Conservation (phyloP, 2,329 filamentous ascomycete genomes). For the Curvularia lunata region DNA sequence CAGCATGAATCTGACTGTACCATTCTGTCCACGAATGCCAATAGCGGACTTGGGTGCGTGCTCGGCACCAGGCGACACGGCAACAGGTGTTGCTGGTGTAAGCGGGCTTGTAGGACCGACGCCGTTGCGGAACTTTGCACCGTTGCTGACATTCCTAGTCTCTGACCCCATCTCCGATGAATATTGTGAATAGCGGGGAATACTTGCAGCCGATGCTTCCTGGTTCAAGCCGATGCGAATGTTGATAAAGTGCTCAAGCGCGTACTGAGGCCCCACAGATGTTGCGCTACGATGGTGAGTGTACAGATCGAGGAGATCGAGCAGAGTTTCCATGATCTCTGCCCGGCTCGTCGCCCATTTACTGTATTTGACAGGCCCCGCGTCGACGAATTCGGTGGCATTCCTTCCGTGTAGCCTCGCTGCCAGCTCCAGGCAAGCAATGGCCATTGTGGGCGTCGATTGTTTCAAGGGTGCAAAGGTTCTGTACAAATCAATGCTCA, state of each 20-base stretch:
- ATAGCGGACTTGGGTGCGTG: slow-evolving; percentile 47
- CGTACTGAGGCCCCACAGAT: slow-evolving; percentile 73
- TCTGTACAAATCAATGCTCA: slow-evolving; percentile 88
- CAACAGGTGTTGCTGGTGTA: slow-evolving; percentile 55
- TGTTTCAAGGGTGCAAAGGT: slow-evolving; percentile 94
- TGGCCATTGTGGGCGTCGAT: slow-evolving; percentile 81
- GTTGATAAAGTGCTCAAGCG: slow-evolving; percentile 79
- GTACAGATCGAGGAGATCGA: slow-evolving; percentile 91
- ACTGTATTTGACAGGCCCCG: slow-evolving; percentile 55
- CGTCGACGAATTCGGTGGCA: slow-evolving; percentile 55
- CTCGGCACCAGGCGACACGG: slow-evolving; percentile 47
- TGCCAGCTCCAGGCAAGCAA: slow-evolving; percentile 82
- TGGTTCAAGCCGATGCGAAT: slow-evolving; percentile 87
- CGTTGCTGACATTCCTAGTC: slow-evolving; percentile 29
- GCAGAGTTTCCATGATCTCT: slow-evolving; percentile 71
- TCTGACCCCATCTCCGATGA: slow-evolving; percentile 38
- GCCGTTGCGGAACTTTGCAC: slow-evolving; percentile 42
- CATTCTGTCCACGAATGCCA: slow-evolving; percentile 60
- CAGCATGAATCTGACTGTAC: slow-evolving; percentile 88
- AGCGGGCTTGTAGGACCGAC: slow-evolving; percentile 43
- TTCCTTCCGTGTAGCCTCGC: slow-evolving; percentile 68
- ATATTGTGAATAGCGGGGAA: slow-evolving; percentile 65
- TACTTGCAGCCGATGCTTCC: slow-evolving; percentile 69
- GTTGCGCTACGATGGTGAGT: slow-evolving; percentile 80
- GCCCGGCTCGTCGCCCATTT: slow-evolving; percentile 54